Base-by-base conservation (phyloP, 2,329 filamentous ascomycete genomes). In the Atkinsonella hypoxylon region DNA sequence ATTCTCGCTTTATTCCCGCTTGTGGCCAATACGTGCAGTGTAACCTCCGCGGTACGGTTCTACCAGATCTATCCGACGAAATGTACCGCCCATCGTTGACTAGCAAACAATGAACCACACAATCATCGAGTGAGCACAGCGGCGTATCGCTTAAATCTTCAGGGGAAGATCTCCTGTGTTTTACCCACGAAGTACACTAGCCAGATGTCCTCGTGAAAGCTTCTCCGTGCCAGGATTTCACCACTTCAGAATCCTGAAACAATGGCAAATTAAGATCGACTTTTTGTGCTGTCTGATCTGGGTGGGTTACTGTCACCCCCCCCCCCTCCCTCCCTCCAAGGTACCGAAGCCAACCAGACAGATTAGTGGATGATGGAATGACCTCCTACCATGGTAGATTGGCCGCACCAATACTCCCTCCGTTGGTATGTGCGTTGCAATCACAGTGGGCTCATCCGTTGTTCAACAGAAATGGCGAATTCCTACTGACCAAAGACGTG, bases 201-300 rank as follows among this genome's bases (percentile, higher is more conserved):
- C 17, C 41, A n/a, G 18, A 32, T 13, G 44, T 34, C 47, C 13
- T n/a, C 13, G n/a, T n/a, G n/a, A n/a, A n/a, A n/a, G n/a, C 13
- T 4, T n/a, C 17, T 39, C 13, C 39, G 13, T 12, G 15, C 8
- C 20, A 26, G n/a, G 12, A 30, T 15, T 6, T 13, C 42, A 51
- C 36, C 32, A 44, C 51, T 26, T 43, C 46, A 34, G 38, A n/a
- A 47, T 54, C 42, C 54, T 59, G 56, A 57, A 56, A 57, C 55
- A 54, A 51, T 50, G 47, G 55, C 51, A 59, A 54, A 58, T 58
- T 56, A 54, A 57, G 55, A 58, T 58, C 52, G 48, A 49, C 56
- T 48, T 45, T 48, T 45, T 13, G 34, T 39, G 31, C 45, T 30
- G 32, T n/a, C n/a, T n/a, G n/a, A n/a, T n/a, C n/a, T n/a, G n/a